Conservation (phyloP, 306 rosid species). For the Luffa acutangula region DNA sequence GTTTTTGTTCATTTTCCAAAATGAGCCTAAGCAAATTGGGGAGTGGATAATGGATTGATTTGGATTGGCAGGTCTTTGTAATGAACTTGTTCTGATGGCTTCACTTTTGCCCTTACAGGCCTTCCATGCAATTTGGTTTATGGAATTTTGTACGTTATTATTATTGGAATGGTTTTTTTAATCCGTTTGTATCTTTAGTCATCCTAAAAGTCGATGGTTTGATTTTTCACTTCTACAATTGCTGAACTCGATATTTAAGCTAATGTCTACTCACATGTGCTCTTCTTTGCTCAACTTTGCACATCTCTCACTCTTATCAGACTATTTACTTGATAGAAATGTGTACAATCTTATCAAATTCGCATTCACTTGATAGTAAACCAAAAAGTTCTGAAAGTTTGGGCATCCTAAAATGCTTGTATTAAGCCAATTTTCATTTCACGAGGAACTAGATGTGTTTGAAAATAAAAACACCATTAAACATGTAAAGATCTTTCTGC, state of each 20-base stretch:
- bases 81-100: not conserved
- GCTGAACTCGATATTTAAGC: not conserved
- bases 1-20: not conserved
- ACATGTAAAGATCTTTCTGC: not conserved
- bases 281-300: not conserved
- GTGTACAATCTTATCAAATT: too few species aligned
- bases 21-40: not conserved
- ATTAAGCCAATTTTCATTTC: not conserved
- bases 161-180: not conserved
- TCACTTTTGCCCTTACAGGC: not conserved
- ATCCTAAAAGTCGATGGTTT: too few species aligned
- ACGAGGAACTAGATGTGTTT: not conserved
- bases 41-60: not conserved
- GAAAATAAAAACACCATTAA: not conserved
- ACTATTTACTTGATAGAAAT: too few species aligned
- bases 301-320: not conserved
- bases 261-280: not conserved
- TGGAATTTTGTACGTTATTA: not conserved
- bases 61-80: not conserved
- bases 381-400: not conserved
- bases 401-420: not conserved
- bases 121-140: not conserved
- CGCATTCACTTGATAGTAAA: too few species aligned
- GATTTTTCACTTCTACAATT: too few species aligned
- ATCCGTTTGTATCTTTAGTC: not conserved